Percentiles rank a stretch among this genome's conserved stretches.
Evolutionary conservation across 108 stramenopile genomes (phyloP).

Genomic region (Cyclostephanos tholiformis): DNA sequence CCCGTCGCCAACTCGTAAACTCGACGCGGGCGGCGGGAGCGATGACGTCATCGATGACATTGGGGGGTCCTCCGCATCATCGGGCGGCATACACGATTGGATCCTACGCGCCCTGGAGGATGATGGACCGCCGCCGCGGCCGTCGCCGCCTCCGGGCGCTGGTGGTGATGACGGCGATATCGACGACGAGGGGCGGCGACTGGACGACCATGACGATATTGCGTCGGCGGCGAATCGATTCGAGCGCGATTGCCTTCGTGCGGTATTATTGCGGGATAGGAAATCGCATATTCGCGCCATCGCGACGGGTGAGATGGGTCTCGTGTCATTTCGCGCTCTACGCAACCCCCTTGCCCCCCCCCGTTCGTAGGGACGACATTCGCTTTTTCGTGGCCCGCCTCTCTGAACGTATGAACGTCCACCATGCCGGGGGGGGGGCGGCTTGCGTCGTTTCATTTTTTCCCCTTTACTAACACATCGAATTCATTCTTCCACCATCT

Average conservation of each 20-base stretch:
- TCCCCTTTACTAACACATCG: neutral
- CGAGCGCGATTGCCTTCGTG: constrained; percentile 20
- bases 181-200: neutral
- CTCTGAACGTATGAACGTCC: no score
- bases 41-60: no score
- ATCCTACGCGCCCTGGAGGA: neutral
- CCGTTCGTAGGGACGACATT: neutral
- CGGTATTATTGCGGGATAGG: constrained; percentile 33
- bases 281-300: constrained; percentile 59
- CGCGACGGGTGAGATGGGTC: constrained; percentile 36
- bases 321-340: neutral
- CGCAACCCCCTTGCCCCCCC: no score
- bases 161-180: no score
- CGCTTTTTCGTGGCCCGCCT: neutral
- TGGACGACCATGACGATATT: neutral
- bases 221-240: constrained; percentile 17
- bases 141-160: no score
- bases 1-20: no score
- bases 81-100: no score
- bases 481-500: neutral
- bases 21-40: no score
- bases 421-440: no score
- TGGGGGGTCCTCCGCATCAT: no score
- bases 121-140: no score
- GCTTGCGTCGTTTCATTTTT: no score